These are phyloP conservation scores for Candida ovalis DNA, from an alignment of 805 yeast species.

Conservation along the genomic window DNA sequence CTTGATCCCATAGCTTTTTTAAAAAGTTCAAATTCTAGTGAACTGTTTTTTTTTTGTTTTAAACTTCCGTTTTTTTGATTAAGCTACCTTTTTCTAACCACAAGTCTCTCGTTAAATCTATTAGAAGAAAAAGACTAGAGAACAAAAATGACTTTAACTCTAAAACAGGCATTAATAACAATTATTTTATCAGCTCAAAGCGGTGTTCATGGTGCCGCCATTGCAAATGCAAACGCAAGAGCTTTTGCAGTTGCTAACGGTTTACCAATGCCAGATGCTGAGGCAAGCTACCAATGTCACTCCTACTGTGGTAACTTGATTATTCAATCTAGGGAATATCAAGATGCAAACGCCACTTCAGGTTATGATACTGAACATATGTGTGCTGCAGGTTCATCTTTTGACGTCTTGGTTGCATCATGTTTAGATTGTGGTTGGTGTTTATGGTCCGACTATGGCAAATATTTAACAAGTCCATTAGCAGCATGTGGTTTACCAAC, in stretches of 20 bases:
- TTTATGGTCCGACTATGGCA: constrained; percentile 35
- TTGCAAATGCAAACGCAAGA: constrained; percentile 17
- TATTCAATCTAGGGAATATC: constrained; percentile 29
- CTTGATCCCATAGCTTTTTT: too few relatives aligned
- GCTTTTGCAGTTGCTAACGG: constrained; percentile 31
- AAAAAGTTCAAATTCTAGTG: too few relatives aligned
- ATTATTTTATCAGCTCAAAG: constrained; percentile 3
- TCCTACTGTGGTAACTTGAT: constrained; percentile 34
- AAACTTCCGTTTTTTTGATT: background rate
- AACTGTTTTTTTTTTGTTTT: background rate
- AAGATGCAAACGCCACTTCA: constrained; percentile 17
- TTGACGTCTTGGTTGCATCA: constrained; percentile 26
- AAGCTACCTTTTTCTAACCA: background rate
- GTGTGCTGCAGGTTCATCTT: constrained; percentile 28
- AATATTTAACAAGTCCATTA: constrained; percentile 28
- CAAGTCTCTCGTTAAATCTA: background rate
- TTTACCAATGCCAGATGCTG: constrained; percentile 27
- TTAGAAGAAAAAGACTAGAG: background rate
- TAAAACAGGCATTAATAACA: constrained; percentile 2
- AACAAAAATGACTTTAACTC: background rate
- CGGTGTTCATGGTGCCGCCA: background rate
- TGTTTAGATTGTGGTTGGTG: constrained; percentile 42
- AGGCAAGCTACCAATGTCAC: constrained; percentile 32
- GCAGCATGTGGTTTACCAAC: constrained; percentile 29
- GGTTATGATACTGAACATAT: constrained; percentile 32